phyloP scores from a whole-genome alignment of 768 basidiomycete species.

The Lactarius hatsudake region DNA sequence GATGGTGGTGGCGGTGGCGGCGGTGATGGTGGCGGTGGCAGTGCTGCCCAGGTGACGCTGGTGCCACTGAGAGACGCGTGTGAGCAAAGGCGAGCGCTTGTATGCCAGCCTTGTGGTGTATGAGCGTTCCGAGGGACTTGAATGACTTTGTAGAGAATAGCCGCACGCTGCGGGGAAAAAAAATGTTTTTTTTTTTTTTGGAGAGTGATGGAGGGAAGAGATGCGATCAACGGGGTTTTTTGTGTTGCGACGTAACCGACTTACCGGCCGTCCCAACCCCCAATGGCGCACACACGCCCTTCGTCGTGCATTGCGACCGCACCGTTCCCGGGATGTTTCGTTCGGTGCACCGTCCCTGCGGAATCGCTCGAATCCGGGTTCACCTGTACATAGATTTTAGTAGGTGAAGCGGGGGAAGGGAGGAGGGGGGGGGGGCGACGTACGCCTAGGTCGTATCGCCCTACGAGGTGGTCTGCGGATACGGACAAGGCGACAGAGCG shows the following conservation, averaged over 20 bases:
- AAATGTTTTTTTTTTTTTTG: not conserved
- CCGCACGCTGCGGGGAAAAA: slow-evolving; percentile 52
- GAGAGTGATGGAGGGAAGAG: not conserved
- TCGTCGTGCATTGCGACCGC: slow-evolving; percentile 72
- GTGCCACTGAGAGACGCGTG: not conserved
- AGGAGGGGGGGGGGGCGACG: slow-evolving; percentile 24
- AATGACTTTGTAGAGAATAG: slow-evolving; percentile 78
- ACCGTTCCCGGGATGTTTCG: slow-evolving; percentile 77
- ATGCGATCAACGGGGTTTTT: not conserved
- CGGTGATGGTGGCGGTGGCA: not conserved
- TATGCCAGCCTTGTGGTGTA: slow-evolving; percentile 76
- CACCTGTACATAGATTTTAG: not conserved
- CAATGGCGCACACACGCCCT: slow-evolving; percentile 79
- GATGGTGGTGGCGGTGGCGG: not conserved
- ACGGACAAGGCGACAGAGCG: slow-evolving; percentile 67
- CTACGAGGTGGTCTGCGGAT: slow-evolving; percentile 80
- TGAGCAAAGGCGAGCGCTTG: slow-evolving; percentile 72
- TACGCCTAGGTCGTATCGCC: slow-evolving; percentile 60
- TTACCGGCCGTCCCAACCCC: slow-evolving; percentile 93
- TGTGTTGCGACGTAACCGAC: slow-evolving; percentile 31
- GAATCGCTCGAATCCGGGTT: slow-evolving; percentile 23
- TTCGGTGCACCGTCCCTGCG: slow-evolving; percentile 45
- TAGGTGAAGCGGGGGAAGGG: too few species aligned
- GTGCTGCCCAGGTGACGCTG: not conserved
- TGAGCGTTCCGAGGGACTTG: slow-evolving; percentile 80